Conservation (phyloP, 2,329 filamentous ascomycete genomes). For the Aspergillus calidoustus region DNA sequence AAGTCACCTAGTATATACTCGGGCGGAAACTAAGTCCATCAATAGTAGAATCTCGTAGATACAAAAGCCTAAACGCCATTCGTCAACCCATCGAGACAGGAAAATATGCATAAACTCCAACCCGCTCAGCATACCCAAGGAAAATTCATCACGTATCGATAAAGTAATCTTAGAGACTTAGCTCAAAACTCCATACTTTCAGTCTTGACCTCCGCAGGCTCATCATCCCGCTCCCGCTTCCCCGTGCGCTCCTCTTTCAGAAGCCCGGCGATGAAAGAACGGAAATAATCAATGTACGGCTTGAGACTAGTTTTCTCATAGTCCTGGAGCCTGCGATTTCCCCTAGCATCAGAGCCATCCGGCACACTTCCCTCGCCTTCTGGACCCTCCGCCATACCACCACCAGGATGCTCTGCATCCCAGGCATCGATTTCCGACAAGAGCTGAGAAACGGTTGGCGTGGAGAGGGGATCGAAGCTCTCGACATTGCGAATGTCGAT, state of each 20-base stretch:
- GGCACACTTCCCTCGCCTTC: constrained; percentile 43
- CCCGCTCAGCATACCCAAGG: constrained; percentile 14
- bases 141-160: background rate
- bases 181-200: constrained; percentile 70
- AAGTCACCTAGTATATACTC: background rate
- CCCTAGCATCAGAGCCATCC: constrained; percentile 38
- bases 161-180: background rate
- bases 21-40: background rate
- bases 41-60: background rate
- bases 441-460: constrained; percentile 86
- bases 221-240: constrained; percentile 58
- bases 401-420: constrained; percentile 50
- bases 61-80: constrained; percentile 15
- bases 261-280: constrained; percentile 75
- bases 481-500: constrained; percentile 78
- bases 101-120: constrained; percentile 3
- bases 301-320: constrained; percentile 98
- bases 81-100: background rate
- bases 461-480: constrained; percentile 80
- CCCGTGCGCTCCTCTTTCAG: constrained; percentile 71
- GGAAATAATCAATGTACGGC: constrained; percentile 89
- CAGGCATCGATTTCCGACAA: constrained; percentile 86
- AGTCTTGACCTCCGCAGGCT: constrained; percentile 42
- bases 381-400: constrained; percentile 45
- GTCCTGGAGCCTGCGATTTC: constrained; percentile 65